A percentile compares a stretch with the other conserved stretches of the same genome.
These are phyloP conservation scores for Orychophragmus violaceus DNA, from an alignment of 345 rosid genomes.

Conservation along the genomic window DNA sequence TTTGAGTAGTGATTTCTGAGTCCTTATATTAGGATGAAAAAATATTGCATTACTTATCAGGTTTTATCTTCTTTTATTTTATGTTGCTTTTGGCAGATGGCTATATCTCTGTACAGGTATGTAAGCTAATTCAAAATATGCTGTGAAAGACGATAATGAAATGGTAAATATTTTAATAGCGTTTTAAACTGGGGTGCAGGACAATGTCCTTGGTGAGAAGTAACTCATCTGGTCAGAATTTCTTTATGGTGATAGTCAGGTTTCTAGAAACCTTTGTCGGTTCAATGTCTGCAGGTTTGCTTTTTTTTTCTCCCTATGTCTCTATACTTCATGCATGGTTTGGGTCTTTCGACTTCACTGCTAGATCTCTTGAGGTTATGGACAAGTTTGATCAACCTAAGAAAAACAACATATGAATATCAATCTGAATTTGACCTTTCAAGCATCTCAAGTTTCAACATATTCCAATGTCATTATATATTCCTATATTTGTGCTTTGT, in stretches of 20 bases:
- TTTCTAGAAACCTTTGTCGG: conserved; percentile 98
- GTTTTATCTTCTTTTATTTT: conserved; percentile 13
- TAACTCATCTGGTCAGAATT: conserved; percentile 60
- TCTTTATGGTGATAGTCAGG: conserved; percentile 75
- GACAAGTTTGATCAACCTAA: conserved; percentile 5
- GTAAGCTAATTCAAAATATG: conserved; percentile 10
- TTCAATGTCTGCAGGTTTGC: conserved; percentile 90
- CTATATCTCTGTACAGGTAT: conserved; percentile 97
- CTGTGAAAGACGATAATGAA: not conserved
- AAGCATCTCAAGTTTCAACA: not conserved
- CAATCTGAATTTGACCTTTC: not conserved
- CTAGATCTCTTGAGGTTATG: not conserved
- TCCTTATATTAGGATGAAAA: conserved; percentile 15
- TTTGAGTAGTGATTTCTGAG: conserved; percentile 6
- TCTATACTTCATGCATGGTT: conserved; percentile 8
- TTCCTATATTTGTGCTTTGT: not conserved
- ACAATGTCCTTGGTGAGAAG: conserved; percentile 90
- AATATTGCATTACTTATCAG: conserved; percentile 11
- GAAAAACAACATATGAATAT: not conserved
- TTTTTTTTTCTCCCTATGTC: not conserved
- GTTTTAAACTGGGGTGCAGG: conserved; percentile 47
- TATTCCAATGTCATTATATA: conserved; percentile 1
- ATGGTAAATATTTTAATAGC: conserved; percentile 19
- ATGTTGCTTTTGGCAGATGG: conserved; percentile 58
- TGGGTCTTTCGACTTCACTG: not conserved